Conservation (phyloP, 805 yeast genomes). For the Candida nitratophila region DNA sequence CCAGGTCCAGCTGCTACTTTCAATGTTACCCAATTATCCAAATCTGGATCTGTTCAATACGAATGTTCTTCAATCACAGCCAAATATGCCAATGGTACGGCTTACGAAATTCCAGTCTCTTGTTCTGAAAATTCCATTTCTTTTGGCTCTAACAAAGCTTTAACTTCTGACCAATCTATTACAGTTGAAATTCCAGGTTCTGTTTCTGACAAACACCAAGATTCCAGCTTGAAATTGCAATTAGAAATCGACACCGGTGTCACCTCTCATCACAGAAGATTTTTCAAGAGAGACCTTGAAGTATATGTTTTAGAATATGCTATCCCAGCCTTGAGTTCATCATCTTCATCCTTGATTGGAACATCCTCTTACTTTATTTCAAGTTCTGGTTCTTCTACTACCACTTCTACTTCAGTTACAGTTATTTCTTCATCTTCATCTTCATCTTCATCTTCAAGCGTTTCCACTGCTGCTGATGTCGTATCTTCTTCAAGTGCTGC, state of each 20-base stretch:
- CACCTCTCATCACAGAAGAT: background rate
- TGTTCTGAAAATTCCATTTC: background rate
- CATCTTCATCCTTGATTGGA: slow-evolving; percentile 12
- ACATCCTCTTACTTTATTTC: slow-evolving; percentile 8
- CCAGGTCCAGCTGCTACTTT: background rate
- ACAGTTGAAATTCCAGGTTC: background rate
- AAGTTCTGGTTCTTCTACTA: slow-evolving; percentile 1
- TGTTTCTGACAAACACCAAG: background rate
- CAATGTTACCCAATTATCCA: background rate
- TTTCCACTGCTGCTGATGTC: too few relatives aligned
- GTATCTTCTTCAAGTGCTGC: too few relatives aligned
- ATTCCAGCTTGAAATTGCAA: background rate
- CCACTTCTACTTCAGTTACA: slow-evolving; percentile 10
- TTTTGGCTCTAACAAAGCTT: background rate
- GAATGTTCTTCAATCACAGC: background rate
- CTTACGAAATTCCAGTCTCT: too few relatives aligned
- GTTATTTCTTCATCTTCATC: slow-evolving; percentile 1
- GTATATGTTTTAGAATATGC: background rate
- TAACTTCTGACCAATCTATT: background rate
- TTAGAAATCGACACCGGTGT: background rate
- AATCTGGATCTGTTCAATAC: background rate
- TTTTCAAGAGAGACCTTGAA: background rate
- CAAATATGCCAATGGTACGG: background rate
- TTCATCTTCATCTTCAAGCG: background rate
- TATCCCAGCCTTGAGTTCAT: slow-evolving; percentile 9